A percentile compares a stretch with the other conserved stretches of the same genome.
phyloP scores from a whole-genome alignment of 495 filamentous ascomycete genomes.

The Xylaria palmicola region DNA sequence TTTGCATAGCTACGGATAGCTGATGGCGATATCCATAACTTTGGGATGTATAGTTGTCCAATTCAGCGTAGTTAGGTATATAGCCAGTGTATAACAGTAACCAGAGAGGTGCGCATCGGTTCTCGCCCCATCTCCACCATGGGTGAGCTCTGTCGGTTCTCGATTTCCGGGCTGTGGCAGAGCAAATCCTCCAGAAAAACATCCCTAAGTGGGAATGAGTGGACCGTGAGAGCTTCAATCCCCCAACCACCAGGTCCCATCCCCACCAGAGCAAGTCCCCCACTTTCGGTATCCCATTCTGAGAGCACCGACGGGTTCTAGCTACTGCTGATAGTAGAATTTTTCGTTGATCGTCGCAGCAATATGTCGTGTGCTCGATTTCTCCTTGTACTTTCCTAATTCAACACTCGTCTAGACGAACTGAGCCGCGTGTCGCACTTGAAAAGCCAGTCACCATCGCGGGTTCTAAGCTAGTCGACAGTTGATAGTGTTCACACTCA shows the following conservation, averaged over 20 bases:
- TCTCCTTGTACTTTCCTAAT: neutral
- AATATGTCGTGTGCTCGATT: neutral
- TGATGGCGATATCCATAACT: neutral
- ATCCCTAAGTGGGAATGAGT: conserved; percentile 3
- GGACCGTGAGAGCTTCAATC: conserved; percentile 11
- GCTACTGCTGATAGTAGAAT: neutral
- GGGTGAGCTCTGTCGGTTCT: neutral
- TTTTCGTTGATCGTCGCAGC: neutral
- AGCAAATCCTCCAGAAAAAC: neutral
- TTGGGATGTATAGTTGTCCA: neutral
- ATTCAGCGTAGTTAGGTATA: neutral
- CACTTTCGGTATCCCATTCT: neutral
- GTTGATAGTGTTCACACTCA: neutral
- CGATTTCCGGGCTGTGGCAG: neutral
- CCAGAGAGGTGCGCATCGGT: neutral
- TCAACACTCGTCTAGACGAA: neutral
- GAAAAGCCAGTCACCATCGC: neutral
- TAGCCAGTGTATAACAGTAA: neutral
- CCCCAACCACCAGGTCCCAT: neutral
- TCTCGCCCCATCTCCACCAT: neutral
- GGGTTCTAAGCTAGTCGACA: neutral
- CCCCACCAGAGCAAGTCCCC: neutral
- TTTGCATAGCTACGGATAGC: too few species aligned
- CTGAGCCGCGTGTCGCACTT: neutral
- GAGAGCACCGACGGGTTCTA: neutral